Evolutionary conservation across 495 filamentous ascomycete genomes (phyloP).

Genomic region (Letharia columbiana): DNA sequence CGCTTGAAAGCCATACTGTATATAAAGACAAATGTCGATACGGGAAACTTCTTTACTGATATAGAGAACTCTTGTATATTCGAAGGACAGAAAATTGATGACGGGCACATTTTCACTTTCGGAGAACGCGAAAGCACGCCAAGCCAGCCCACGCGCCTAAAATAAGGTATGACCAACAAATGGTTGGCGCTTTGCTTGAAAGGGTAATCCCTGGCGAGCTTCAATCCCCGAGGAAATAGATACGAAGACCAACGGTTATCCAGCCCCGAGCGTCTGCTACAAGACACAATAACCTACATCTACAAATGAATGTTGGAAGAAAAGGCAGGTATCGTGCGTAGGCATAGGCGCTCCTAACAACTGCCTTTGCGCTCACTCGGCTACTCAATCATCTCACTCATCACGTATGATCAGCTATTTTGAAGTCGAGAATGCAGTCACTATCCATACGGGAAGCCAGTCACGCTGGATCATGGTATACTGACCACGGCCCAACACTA

Average conservation of each 20-base stretch:
- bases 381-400: neutral
- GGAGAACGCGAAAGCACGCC: slow-evolving; percentile 9
- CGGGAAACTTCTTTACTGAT: neutral
- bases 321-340: neutral
- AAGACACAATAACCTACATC: too few species aligned
- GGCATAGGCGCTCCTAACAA: neutral
- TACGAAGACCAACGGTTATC: too few species aligned
- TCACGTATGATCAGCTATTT: neutral
- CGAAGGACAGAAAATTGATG: neutral
- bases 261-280: too few species aligned
- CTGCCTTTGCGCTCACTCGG: neutral
- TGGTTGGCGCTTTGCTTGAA: neutral
- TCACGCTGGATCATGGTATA: slow-evolving; percentile 85
- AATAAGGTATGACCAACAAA: neutral
- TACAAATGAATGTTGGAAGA: neutral
- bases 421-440: neutral
- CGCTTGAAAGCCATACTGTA: slow-evolving; percentile 42
- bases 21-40: neutral
- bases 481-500: slow-evolving; percentile 48
- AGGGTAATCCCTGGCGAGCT: neutral
- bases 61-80: neutral
- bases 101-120: slow-evolving; percentile 11
- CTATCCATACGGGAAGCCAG: slow-evolving; percentile 59
- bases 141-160: slow-evolving; percentile 1
- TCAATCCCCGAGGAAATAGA: neutral